Conservation (phyloP, 768 basidiomycete genomes). For the Pleurotus giganteus region DNA sequence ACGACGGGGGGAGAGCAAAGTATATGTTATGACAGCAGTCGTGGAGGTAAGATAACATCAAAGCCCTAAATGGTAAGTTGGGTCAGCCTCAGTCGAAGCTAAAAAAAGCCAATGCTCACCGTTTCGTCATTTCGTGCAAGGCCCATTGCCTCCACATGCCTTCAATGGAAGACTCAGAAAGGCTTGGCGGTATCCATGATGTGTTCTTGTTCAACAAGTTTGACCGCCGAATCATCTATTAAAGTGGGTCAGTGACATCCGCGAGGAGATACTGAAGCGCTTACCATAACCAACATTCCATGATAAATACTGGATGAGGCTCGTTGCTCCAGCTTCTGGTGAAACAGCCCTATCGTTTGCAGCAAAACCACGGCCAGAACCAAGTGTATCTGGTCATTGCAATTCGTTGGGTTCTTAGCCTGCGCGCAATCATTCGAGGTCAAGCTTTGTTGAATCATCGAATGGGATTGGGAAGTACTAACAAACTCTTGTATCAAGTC, state of each 20-base stretch:
- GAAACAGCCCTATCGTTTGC: conserved; percentile 59
- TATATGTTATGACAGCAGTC: conserved; percentile 57
- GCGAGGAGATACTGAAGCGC: conserved; percentile 13
- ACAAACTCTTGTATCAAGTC: conserved; percentile 56
- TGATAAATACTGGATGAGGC: conserved; percentile 53
- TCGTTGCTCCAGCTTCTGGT: conserved; percentile 47
- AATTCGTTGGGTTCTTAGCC: conserved; percentile 34
- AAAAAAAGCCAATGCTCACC: conserved; percentile 32
- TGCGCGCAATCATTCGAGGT: conserved; percentile 16
- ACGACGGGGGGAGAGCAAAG: conserved; percentile 48
- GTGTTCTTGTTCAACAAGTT: conserved; percentile 42
- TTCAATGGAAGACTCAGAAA: conserved; percentile 35
- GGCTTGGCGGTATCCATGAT: conserved; percentile 43
- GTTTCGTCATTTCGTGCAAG: conserved; percentile 53
- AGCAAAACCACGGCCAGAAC: conserved; percentile 48
- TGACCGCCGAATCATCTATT: conserved; percentile 45
- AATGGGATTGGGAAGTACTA: conserved; percentile 26
- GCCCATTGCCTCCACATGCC: conserved; percentile 58
- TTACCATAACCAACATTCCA: conserved; percentile 58
- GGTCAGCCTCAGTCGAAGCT: conserved; percentile 1
- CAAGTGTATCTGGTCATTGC: conserved; percentile 38
- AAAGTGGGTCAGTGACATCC: not conserved
- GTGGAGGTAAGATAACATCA: conserved; percentile 52
- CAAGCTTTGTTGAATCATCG: not conserved
- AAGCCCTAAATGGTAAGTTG: conserved; percentile 29